Evolutionary conservation across 2,329 filamentous ascomycete genomes (phyloP).

Genomic region (Ustulina deusta): DNA sequence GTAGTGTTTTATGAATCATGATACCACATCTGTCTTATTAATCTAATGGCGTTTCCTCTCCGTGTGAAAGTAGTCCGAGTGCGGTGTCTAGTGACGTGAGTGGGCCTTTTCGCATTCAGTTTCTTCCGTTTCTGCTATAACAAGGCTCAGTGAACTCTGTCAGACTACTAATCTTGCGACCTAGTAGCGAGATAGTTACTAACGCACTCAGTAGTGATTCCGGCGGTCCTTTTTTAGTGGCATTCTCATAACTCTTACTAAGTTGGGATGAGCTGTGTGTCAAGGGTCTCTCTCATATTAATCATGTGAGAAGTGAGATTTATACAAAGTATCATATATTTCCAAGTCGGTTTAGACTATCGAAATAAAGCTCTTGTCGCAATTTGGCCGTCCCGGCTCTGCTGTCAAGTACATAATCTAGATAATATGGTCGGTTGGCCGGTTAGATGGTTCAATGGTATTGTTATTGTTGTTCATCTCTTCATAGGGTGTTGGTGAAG

Average conservation of each 20-base stretch:
- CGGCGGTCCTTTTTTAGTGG: neutral
- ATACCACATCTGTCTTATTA: constrained; percentile 18
- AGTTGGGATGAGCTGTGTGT: neutral
- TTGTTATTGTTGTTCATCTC: too few relatives aligned
- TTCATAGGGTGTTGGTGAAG: too few relatives aligned
- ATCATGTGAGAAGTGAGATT: neutral
- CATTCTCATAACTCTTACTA: neutral
- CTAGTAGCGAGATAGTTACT: too few relatives aligned
- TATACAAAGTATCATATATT: neutral
- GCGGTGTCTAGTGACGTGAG: neutral
- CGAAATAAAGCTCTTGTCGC: neutral
- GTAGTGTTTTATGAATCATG: constrained; percentile 32
- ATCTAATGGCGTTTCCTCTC: neutral
- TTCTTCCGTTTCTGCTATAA: neutral
- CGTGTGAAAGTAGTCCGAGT: neutral
- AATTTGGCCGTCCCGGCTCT: neutral
- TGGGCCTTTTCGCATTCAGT: neutral
- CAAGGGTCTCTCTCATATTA: neutral
- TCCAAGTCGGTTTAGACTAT: neutral
- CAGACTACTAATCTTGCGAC: too few relatives aligned
- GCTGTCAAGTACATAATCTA: too few relatives aligned
- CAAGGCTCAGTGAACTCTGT: neutral
- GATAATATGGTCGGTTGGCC: too few relatives aligned
- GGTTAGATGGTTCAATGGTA: too few relatives aligned
- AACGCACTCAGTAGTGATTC: neutral